Evolutionary conservation across 2,329 filamentous ascomycete species (phyloP).

Genomic region (Bertia moriformis): DNA sequence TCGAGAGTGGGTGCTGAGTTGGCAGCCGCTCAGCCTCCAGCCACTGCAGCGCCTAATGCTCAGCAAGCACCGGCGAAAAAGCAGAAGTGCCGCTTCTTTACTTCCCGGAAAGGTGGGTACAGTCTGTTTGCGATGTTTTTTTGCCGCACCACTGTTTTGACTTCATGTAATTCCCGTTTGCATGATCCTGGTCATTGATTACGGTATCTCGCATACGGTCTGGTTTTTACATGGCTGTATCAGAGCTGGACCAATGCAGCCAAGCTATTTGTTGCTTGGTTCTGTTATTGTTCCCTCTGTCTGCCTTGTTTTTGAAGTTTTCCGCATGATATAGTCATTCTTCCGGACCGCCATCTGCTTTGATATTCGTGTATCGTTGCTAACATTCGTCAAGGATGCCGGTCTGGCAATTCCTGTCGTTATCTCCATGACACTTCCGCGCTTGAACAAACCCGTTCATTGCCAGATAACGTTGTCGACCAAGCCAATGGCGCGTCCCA

Average conservation of each 20-base stretch:
- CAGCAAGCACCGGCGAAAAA: not conserved
- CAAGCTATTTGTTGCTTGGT: not conserved
- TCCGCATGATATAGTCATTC: not conserved
- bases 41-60: not conserved
- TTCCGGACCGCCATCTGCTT: not conserved
- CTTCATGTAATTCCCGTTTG: too few species aligned
- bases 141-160: not conserved
- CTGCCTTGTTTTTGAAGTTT: not conserved
- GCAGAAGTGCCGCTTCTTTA: not conserved
- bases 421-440: constrained; percentile 1
- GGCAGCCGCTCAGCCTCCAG: not conserved
- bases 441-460: not conserved
- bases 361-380: not conserved
- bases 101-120: not conserved
- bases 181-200: too few species aligned
- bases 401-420: constrained; percentile 11
- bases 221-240: too few species aligned
- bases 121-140: not conserved
- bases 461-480: too few species aligned
- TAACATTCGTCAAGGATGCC: constrained; percentile 9
- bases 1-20: not conserved
- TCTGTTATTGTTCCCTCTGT: not conserved
- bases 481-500: too few species aligned
- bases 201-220: too few species aligned
- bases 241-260: not conserved